Evolutionary conservation across 176 grass and related monocot species (phyloP).

Genomic region (Pontederia crassipes): DNA sequence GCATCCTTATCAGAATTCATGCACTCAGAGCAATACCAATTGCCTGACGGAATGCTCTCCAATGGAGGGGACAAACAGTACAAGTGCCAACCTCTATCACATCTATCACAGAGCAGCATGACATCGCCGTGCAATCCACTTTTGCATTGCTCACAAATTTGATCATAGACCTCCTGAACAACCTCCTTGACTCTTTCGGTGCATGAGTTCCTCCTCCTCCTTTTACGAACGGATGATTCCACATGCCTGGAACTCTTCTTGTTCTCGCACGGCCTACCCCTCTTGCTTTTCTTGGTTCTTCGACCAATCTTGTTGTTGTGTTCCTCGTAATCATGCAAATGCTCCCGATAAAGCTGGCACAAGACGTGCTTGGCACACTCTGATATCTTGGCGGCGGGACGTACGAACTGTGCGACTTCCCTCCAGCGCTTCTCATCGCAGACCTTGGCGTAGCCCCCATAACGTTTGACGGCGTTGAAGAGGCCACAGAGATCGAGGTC

Average conservation of each 20-base stretch:
- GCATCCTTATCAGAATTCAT: constrained; percentile 64
- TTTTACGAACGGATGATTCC: constrained; percentile 8
- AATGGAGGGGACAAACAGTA: constrained; percentile 77
- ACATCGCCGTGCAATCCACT: constrained; percentile 77
- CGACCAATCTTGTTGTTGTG: constrained; percentile 24
- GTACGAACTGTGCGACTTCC: constrained; percentile 58
- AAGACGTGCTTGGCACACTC: constrained; percentile 86
- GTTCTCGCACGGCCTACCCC: neutral
- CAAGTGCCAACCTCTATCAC: constrained; percentile 79
- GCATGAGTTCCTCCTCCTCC: constrained; percentile 20
- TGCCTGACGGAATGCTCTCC: constrained; percentile 48
- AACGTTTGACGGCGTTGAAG: constrained; percentile 76
- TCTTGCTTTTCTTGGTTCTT: constrained; percentile 2
- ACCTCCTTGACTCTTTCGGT: constrained; percentile 1
- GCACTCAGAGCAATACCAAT: constrained; percentile 88
- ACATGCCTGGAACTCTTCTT: constrained; percentile 11
- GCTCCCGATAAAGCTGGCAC: constrained; percentile 69
- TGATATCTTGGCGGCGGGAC: constrained; percentile 30
- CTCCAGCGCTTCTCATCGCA: constrained; percentile 45
- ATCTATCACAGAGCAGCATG: constrained; percentile 88
- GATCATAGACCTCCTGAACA: constrained; percentile 43
- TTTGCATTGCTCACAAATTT: constrained; percentile 83
- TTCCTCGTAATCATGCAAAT: constrained; percentile 69
- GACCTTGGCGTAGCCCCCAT: constrained; percentile 55
- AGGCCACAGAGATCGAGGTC: constrained; percentile 77